Evolutionary conservation across 192 early-diverging fungal species (phyloP).

Genomic region (Haplosporangium gracile): DNA sequence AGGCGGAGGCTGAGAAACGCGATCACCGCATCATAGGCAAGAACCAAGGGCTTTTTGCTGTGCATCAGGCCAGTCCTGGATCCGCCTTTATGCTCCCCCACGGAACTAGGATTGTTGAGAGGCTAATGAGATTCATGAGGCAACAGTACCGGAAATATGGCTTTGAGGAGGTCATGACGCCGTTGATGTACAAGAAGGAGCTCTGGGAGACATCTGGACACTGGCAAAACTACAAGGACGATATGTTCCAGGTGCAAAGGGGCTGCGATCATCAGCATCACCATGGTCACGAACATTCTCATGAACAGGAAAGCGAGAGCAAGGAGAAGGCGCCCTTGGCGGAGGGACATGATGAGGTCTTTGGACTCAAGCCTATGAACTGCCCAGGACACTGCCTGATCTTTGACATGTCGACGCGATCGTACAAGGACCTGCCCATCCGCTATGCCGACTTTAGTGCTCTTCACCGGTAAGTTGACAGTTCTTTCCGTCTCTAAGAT

Average conservation of each 20-base stretch:
- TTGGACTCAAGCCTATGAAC: slow-evolving; percentile 98
- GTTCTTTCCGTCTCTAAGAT: too few species aligned
- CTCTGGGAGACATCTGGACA: slow-evolving; percentile 95
- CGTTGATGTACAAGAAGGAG: slow-evolving; percentile 91
- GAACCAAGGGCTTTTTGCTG: slow-evolving; percentile 79
- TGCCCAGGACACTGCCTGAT: slow-evolving; percentile 97
- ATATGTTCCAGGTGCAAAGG: slow-evolving; percentile 87
- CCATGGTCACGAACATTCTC: slow-evolving; percentile 17
- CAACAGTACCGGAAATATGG: slow-evolving; percentile 81
- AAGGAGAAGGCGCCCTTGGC: background rate
- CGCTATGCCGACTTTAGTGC: slow-evolving; percentile 94
- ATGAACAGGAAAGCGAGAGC: background rate
- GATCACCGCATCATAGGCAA: slow-evolving; percentile 80
- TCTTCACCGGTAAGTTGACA: slow-evolving; percentile 78
- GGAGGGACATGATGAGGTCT: slow-evolving; percentile 67
- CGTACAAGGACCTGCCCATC: slow-evolving; percentile 91
- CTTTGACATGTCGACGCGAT: slow-evolving; percentile 83
- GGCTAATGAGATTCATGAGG: slow-evolving; percentile 81
- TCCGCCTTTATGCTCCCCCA: slow-evolving; percentile 84
- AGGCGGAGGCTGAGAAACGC: slow-evolving; percentile 68
- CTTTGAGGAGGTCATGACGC: slow-evolving; percentile 92
- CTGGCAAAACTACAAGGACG: slow-evolving; percentile 96
- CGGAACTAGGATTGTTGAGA: slow-evolving; percentile 85
- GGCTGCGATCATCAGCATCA: slow-evolving; percentile 47
- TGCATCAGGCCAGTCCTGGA: slow-evolving; percentile 75